These are phyloP conservation scores for Lipomyces lipofer DNA, from an alignment of 805 yeast species.

Conservation along the genomic window DNA sequence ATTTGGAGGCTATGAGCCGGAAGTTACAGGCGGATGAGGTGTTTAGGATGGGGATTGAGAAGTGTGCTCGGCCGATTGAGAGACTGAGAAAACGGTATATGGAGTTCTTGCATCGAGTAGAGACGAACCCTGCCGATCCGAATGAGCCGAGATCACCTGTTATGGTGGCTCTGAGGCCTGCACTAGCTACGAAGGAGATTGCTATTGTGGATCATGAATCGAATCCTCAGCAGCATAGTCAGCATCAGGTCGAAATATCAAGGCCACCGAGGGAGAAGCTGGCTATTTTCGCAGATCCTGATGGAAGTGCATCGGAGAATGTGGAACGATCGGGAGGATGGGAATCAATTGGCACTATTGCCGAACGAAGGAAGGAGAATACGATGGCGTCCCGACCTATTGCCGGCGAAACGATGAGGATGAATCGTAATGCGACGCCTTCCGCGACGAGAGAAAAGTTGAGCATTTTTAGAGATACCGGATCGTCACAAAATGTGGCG, in stretches of 20 bases:
- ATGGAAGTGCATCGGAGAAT: slow-evolving; percentile 19
- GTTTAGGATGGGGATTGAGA: slow-evolving; percentile 56
- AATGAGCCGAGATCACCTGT: slow-evolving; percentile 43
- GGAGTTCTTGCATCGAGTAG: slow-evolving; percentile 48
- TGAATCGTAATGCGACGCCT: slow-evolving; percentile 21
- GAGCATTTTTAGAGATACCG: slow-evolving; percentile 28
- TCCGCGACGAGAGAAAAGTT: slow-evolving; percentile 22
- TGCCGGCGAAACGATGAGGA: slow-evolving; percentile 54
- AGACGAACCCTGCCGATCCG: slow-evolving; percentile 33
- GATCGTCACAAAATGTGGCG: background rate
- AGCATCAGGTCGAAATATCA: background rate
- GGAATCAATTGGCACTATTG: slow-evolving; percentile 53
- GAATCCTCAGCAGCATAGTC: slow-evolving; percentile 5
- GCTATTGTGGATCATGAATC: slow-evolving; percentile 7
- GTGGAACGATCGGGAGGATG: slow-evolving; percentile 37
- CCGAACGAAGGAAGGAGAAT: slow-evolving; percentile 65
- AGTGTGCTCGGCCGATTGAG: slow-evolving; percentile 63
- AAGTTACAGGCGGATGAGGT: slow-evolving; percentile 58
- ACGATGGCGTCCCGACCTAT: slow-evolving; percentile 54
- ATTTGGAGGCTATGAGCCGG: slow-evolving; percentile 53
- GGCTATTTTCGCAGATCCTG: slow-evolving; percentile 47
- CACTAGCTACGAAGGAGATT: slow-evolving; percentile 43
- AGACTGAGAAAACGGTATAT: slow-evolving; percentile 48
- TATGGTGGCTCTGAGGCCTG: slow-evolving; percentile 39
- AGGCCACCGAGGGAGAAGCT: slow-evolving; percentile 38